Conservation (phyloP, 257 asterid genomes). For the Nyctanthes arbortristis region DNA sequence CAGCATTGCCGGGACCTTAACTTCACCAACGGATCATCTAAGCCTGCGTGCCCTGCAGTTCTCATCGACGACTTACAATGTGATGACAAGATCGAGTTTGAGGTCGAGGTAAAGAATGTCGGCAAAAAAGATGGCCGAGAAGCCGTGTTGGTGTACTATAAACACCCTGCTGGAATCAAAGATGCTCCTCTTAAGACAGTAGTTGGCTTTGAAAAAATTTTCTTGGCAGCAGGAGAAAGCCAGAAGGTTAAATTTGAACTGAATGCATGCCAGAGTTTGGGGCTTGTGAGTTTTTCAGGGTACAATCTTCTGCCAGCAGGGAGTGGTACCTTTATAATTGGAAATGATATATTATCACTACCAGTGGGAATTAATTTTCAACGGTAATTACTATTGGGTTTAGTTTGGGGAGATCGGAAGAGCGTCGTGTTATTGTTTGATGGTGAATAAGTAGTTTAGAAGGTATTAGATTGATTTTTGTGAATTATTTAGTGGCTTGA, state of each 20-base stretch:
- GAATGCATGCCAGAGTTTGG: slow-evolving; percentile 40
- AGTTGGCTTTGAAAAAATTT: slow-evolving; percentile 39
- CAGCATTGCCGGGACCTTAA: slow-evolving; percentile 36
- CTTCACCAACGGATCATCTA: neutral
- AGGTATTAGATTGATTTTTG: neutral
- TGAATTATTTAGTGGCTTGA: neutral
- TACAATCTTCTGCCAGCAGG: slow-evolving; percentile 36
- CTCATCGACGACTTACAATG: slow-evolving; percentile 21
- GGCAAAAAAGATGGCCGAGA: slow-evolving; percentile 37
- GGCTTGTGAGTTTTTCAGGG: slow-evolving; percentile 31
- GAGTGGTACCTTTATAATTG: slow-evolving; percentile 32
- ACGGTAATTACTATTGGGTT: neutral
- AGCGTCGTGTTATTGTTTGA: neutral
- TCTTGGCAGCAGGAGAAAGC: slow-evolving; percentile 23
- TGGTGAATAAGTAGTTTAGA: slow-evolving; percentile 3
- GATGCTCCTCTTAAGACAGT: slow-evolving; percentile 36
- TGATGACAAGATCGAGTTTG: slow-evolving; percentile 6
- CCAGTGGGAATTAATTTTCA: slow-evolving; percentile 27
- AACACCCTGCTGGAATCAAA: slow-evolving; percentile 20
- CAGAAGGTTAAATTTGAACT: slow-evolving; percentile 22
- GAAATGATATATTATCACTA: slow-evolving; percentile 21
- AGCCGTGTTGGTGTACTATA: slow-evolving; percentile 34
- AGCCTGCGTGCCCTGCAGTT: slow-evolving; percentile 32
- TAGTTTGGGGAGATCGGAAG: neutral
- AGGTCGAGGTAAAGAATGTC: slow-evolving; percentile 30